Conservation (phyloP, 495 filamentous ascomycete genomes). For the Xylaria castorea region DNA sequence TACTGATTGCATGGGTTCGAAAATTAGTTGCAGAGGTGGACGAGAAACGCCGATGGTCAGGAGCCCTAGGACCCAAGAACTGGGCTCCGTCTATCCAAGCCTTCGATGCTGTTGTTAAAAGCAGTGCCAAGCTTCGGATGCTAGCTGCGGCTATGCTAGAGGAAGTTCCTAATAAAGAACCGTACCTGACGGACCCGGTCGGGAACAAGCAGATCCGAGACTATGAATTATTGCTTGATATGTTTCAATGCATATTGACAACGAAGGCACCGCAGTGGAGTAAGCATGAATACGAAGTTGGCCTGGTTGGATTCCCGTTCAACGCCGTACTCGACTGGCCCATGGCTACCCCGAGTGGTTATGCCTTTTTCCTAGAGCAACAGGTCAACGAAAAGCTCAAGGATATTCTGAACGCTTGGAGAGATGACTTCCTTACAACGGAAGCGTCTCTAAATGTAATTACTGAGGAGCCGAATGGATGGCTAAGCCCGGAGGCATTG, state of each 20-base stretch:
- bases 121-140: slow-evolving; percentile 37
- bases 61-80: neutral
- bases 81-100: slow-evolving; percentile 26
- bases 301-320: slow-evolving; percentile 34
- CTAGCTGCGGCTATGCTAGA: slow-evolving; percentile 57
- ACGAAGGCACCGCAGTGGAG: slow-evolving; percentile 60
- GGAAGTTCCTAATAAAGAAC: slow-evolving; percentile 57
- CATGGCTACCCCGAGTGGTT: slow-evolving; percentile 64
- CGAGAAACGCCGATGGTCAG: slow-evolving; percentile 10
- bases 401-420: slow-evolving; percentile 67
- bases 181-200: slow-evolving; percentile 59
- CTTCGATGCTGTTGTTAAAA: slow-evolving; percentile 40
- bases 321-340: slow-evolving; percentile 67
- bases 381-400: slow-evolving; percentile 63
- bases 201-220: slow-evolving; percentile 41
- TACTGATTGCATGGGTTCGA: slow-evolving; percentile 9
- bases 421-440: slow-evolving; percentile 51
- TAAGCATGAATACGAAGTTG: slow-evolving; percentile 42
- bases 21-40: slow-evolving; percentile 5
- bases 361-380: slow-evolving; percentile 59
- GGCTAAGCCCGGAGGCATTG: slow-evolving; percentile 54
- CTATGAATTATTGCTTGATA: slow-evolving; percentile 58
- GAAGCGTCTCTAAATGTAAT: slow-evolving; percentile 56
- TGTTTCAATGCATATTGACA: slow-evolving; percentile 59
- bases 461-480: slow-evolving; percentile 48